These are phyloP conservation scores for Leccinum imitatum DNA, from an alignment of 768 basidiomycete genomes.

Conservation along the genomic window DNA sequence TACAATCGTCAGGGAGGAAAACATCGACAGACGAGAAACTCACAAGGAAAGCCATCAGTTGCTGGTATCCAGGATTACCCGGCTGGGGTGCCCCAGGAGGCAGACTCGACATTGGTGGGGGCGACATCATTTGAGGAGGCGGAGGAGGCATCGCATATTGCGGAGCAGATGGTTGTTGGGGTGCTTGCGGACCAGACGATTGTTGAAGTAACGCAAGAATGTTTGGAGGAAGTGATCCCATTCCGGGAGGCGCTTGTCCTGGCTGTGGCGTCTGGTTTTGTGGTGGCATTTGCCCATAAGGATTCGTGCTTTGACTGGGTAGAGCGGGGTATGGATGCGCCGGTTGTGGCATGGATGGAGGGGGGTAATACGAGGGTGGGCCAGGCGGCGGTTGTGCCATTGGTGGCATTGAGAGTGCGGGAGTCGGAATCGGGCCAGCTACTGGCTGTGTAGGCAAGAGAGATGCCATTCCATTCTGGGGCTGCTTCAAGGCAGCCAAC, in stretches of 20 bases:
- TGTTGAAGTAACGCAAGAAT: conserved; percentile 68
- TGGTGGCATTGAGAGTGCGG: conserved; percentile 36
- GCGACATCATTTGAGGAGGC: conserved; percentile 45
- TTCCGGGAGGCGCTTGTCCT: conserved; percentile 35
- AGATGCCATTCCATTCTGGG: conserved; percentile 38
- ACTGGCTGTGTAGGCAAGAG: conserved; percentile 27
- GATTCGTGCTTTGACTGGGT: conserved; percentile 19
- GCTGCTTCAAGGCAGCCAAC: conserved; percentile 78
- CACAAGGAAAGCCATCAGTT: conserved; percentile 70
- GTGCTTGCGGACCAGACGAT: conserved; percentile 36
- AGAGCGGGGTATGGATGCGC: conserved; percentile 24
- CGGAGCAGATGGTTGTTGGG: conserved; percentile 29
- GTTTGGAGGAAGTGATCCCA: conserved; percentile 58
- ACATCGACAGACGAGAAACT: conserved; percentile 21
- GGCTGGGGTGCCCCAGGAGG: conserved; percentile 43
- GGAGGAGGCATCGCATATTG: conserved; percentile 41
- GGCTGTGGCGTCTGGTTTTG: conserved; percentile 32
- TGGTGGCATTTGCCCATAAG: conserved; percentile 32
- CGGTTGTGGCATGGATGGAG: conserved; percentile 35
- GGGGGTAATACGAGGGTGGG: conserved; percentile 44
- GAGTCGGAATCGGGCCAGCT: conserved; percentile 37
- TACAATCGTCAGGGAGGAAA: neutral
- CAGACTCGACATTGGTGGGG: conserved; percentile 41
- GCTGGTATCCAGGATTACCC: conserved; percentile 51
- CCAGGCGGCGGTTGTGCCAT: conserved; percentile 28